A percentile compares a stretch with the other conserved stretches of the same genome.
These are phyloP conservation scores for Globisporangium barbulae DNA, from an alignment of 352 stramenopile genomes.

Conservation along the genomic window DNA sequence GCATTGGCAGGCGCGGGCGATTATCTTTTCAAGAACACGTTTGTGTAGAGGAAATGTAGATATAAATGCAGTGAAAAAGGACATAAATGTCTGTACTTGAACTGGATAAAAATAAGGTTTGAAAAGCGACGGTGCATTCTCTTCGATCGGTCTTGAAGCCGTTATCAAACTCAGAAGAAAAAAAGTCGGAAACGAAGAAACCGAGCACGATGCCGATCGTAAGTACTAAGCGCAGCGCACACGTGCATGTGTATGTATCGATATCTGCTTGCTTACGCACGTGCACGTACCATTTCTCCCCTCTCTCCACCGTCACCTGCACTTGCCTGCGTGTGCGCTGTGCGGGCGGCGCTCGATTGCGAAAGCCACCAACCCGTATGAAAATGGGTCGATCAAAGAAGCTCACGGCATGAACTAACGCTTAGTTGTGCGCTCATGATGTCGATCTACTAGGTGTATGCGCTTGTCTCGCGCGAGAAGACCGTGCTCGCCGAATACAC, in stretches of 20 bases:
- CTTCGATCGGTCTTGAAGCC: constrained; percentile 2
- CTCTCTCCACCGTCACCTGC: neutral
- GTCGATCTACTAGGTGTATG: constrained; percentile 84
- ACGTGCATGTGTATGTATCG: neutral
- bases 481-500: constrained; percentile 98
- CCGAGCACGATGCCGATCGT: constrained; percentile 16
- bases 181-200: neutral
- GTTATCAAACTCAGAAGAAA: constrained; percentile 6
- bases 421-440: neutral
- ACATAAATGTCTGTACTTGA: neutral
- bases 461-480: constrained; percentile 95
- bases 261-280: neutral
- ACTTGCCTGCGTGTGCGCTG: neutral
- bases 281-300: neutral
- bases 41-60: neutral
- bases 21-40: neutral
- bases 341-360: neutral
- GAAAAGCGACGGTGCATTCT: neutral
- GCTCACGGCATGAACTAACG: neutral
- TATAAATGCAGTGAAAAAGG: too few species aligned
- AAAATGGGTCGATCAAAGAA: neutral
- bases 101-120: neutral
- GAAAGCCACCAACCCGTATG: neutral
- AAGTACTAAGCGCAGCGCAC: neutral
- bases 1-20: neutral